Base-by-base conservation (phyloP, 768 basidiomycete species). In the Naganishia antarctica region DNA sequence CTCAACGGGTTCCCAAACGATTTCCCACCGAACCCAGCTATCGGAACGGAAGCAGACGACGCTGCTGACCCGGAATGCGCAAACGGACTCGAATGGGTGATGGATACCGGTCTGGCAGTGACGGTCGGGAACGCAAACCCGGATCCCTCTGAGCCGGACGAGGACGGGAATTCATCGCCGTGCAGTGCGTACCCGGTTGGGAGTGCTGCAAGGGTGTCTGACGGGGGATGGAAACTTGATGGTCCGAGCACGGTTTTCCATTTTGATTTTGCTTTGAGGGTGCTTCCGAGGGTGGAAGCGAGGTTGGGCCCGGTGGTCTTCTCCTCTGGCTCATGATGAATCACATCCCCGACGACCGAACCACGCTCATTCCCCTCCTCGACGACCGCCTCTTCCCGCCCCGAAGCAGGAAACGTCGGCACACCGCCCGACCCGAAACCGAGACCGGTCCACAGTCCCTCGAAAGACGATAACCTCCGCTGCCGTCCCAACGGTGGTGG, bases 31-130 rank as follows among this genome's bases (percentile, higher is more conserved):
- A 8, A 47, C n/a, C 13, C 21, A 21, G 29, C 46, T n/a, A 18
- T 37, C 5, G 50, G 65, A 3, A 65, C 61, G n/a, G 67, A 28
- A 34, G 68, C 61, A 28, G 73, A 68, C 5, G 66, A 31, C 4
- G 68, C n/a, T n/a, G n/a, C n/a, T n/a, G n/a, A n/a, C n/a, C n/a
- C n/a, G n/a, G n/a, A n/a, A n/a, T n/a, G n/a, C 7, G 68, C 69
- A 48, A 77, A 77, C 0, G 76, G 76, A 15, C 69, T 74, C 4
- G 67, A 23, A 51, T 77, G 76, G 25, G 68, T 74, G 41, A 74
- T 66, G 23, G 68, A 69, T 18, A 73, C 63, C 1, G 71, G 72
- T 32, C 43, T 50, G 8, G 68, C 66, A 1, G 66, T 67, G 41
- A 61, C n/a, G 13, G 37, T 50, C n/a, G n/a, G n/a, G n/a, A 26